These are phyloP conservation scores for Gossypium ekmanianum DNA, from an alignment of 345 rosid genomes.

Conservation along the genomic window DNA sequence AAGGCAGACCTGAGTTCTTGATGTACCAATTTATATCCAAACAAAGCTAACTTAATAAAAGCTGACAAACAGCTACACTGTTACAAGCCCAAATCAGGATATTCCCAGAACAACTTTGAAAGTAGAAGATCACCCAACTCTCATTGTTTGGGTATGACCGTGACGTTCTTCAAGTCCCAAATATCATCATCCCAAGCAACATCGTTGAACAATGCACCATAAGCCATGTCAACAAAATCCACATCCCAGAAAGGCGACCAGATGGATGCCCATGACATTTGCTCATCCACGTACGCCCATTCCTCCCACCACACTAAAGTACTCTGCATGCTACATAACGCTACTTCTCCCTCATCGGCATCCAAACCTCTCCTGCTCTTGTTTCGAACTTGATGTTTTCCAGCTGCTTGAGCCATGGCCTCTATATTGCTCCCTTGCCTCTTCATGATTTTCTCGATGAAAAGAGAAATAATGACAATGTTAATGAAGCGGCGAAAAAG, in stretches of 20 bases:
- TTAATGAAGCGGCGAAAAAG: background rate
- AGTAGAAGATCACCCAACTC: background rate
- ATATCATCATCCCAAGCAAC: conserved; percentile 66
- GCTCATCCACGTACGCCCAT: conserved; percentile 34
- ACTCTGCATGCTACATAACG: conserved; percentile 7
- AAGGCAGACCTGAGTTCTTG: background rate
- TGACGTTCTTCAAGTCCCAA: conserved; percentile 52
- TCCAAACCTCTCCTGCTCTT: conserved; percentile 17
- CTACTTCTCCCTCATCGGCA: conserved; percentile 8
- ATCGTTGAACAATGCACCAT: conserved; percentile 37
- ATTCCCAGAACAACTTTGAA: background rate
- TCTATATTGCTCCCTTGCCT: conserved; percentile 22
- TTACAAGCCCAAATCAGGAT: too few relatives aligned
- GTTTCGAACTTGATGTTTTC: conserved; percentile 18
- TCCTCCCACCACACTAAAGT: conserved; percentile 19
- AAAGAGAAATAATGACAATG: background rate
- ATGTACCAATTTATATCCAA: background rate
- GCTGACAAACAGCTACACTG: too few relatives aligned
- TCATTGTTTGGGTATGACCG: conserved; percentile 25
- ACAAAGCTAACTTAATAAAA: background rate
- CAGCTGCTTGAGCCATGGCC: background rate
- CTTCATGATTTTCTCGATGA: conserved; percentile 26
- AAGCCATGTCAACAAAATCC: conserved; percentile 45
- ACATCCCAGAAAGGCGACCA: conserved; percentile 65
- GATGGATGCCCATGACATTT: conserved; percentile 52